Evolutionary conservation across 495 filamentous ascomycete species (phyloP), one percentile per base, ranked within the genome.

Genomic region (Penicillium goetzii): DNA sequence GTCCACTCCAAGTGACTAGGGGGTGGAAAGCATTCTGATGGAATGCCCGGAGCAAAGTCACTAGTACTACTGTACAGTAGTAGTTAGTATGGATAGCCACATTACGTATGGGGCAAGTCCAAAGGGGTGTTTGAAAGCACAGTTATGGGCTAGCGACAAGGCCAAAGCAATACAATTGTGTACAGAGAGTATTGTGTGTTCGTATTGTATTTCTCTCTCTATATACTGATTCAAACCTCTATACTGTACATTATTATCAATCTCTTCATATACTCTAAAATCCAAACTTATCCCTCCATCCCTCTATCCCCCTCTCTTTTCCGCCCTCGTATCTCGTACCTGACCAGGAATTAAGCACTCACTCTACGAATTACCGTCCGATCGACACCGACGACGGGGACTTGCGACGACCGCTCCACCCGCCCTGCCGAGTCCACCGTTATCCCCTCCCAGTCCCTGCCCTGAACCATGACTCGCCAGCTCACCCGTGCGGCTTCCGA

Each of bases 401-500:
- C 69, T 71, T 66, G 66, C 69, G 69, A 71, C 69, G 66, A 68
- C 66, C 40, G 63, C 60, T 67, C 69, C 69, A 71, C 69, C 38
- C 54, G 50, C 52, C 57, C 65, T 67, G 62, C 58, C 65, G 62
- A 70, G 66, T 55, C 62, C 59, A 56, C 60, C 54, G 43, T 50
- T 28, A 57, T 50, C 47, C 43, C n/a, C n/a, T n/a, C n/a, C n/a
- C n/a, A n/a, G n/a, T 33, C 50, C 36, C 33, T 47, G 47, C 47
- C 49, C 28, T 67, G 57, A 56, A 36, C 45, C 50, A 63, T 58
- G 26, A 66, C 56, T 62, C 55, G 59, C 40, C 49, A 40, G 41
- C 45, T 33, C 33, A 45, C 50, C 51, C 56, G 34, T 40, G 33
- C 43, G 23, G 43, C 33, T 43, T 26, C 55, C 34, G 34, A 40